phyloP scores from a whole-genome alignment of 2,329 filamentous ascomycete species.

The Xylaria sp. region DNA sequence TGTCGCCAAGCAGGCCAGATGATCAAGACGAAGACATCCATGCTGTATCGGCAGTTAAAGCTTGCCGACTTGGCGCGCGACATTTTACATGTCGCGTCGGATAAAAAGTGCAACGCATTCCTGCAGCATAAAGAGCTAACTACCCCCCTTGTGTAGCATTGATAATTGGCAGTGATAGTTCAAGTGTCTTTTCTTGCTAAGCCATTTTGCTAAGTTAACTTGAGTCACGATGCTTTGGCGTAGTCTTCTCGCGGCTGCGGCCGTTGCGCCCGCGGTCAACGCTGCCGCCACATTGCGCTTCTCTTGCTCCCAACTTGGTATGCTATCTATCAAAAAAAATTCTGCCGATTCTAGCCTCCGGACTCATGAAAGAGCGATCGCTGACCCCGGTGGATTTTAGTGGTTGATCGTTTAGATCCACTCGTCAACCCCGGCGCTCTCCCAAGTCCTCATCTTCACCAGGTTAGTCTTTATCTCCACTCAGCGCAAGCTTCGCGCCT shows the following conservation, averaged over 20 bases:
- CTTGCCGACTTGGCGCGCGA: constrained; percentile 12
- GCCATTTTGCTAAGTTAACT: background rate
- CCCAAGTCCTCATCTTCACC: constrained; percentile 40
- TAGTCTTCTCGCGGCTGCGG: constrained; percentile 33
- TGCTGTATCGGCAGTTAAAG: constrained; percentile 25
- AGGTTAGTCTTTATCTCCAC: too few relatives aligned
- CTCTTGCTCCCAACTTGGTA: constrained; percentile 38
- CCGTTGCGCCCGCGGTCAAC: constrained; percentile 31
- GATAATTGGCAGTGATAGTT: background rate
- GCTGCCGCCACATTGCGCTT: constrained; percentile 40
- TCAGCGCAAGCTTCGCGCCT: too few relatives aligned
- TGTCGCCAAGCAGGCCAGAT: constrained; percentile 14
- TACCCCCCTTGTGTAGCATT: background rate
- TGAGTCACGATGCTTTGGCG: constrained; percentile 34
- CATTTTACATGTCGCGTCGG: background rate
- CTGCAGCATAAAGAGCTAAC: background rate
- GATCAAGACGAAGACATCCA: constrained; percentile 6
- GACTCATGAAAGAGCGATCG: too few relatives aligned
- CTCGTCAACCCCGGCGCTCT: constrained; percentile 38
- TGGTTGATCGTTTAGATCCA: constrained; percentile 40
- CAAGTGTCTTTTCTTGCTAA: constrained; percentile 4
- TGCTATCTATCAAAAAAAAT: too few relatives aligned
- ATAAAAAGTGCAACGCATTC: constrained; percentile 19
- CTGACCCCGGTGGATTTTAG: background rate
- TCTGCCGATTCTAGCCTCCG: too few relatives aligned